Base-by-base conservation (phyloP, 1,284 basidiomycete genomes). In the Golubevia pallescens region DNA sequence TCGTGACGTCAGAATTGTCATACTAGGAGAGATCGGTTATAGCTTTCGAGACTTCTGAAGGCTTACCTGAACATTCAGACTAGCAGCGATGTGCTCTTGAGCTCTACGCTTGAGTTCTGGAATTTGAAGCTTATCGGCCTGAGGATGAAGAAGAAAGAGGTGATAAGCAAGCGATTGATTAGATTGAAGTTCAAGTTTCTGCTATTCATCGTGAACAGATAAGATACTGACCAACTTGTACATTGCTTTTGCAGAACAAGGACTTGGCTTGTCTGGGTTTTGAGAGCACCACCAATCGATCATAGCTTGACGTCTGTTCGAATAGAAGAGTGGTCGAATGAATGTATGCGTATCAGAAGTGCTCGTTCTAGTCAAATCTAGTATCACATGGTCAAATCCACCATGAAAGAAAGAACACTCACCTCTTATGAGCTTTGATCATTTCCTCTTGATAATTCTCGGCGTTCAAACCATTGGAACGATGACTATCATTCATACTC, bases 211-310 rank as follows among this genome's bases (percentile, higher is more conserved):
- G 14, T 7, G 24, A 60, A 5, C 58, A 14, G 19, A n/a, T n/a
- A n/a, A 54, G 14, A 13, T 4, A 48, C 10, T 21, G 5, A 21
- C 20, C n/a, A 80, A 66, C 2, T 70, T 63, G 61, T 78, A 80
- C 74, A 80, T 80, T 48, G 78, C 74, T 66, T 80, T 80, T 24
- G 78, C 77, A 4, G 77, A 79, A 65, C 78, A 80, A 0, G 77
- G 75, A 0, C 61, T 63, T 2, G 78, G 77, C 14, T 70, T 64
- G 54, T 63, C 67, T 13, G 68, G 57, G 57, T 75, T 56, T 14
- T 60, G 14, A 0, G 60, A 23, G 66, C 68, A 70, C 63, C 72
- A 75, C 20, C 62, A 63, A 24, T 78, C 76, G 23, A 80, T 69
- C 19, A 73, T 58, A 19, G 64, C 63, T 53, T 77, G 69, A 14